These are phyloP conservation scores for Chrysanthemum seticuspe DNA, from an alignment of 129 eudicot species.

Conservation along the genomic window DNA sequence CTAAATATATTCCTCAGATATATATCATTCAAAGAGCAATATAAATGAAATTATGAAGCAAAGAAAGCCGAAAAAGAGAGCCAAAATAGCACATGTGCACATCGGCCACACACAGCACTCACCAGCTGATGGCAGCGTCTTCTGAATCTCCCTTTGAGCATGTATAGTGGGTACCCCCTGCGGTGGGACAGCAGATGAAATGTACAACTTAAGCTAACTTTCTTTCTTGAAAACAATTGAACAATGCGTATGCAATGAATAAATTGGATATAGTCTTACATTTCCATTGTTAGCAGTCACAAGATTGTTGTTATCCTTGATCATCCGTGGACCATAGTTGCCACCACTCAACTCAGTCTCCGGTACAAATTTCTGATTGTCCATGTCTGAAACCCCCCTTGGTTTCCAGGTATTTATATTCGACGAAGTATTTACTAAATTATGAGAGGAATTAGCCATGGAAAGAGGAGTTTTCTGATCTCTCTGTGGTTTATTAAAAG, in stretches of 20 bases:
- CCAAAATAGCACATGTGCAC: slow-evolving; percentile 1
- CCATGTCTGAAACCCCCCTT: slow-evolving; percentile 33
- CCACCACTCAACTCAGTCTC: slow-evolving; percentile 33
- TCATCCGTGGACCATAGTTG: slow-evolving; percentile 23
- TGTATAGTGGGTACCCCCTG: slow-evolving; percentile 44
- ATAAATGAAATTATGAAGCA: background rate
- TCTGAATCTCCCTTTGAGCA: slow-evolving; percentile 43
- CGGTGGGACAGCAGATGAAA: slow-evolving; percentile 14
- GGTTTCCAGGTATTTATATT: slow-evolving; percentile 55
- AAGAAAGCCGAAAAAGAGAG: background rate
- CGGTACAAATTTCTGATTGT: slow-evolving; percentile 34
- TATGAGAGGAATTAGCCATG: slow-evolving; percentile 40
- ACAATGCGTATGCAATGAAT: background rate
- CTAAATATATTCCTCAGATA: background rate
- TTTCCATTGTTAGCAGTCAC: slow-evolving; percentile 49
- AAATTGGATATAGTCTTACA: slow-evolving; percentile 46
- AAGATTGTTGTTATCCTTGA: slow-evolving; percentile 6
- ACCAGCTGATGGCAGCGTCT: slow-evolving; percentile 47
- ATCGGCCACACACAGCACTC: slow-evolving; percentile 22
- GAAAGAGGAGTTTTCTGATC: slow-evolving; percentile 44
- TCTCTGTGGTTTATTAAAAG: slow-evolving; percentile 25
- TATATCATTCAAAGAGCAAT: background rate
- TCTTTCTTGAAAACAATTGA: background rate
- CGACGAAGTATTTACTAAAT: slow-evolving; percentile 47
- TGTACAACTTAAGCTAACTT: background rate